Base-by-base conservation (phyloP, 768 basidiomycete species). In the Tulasnella sp. region DNA sequence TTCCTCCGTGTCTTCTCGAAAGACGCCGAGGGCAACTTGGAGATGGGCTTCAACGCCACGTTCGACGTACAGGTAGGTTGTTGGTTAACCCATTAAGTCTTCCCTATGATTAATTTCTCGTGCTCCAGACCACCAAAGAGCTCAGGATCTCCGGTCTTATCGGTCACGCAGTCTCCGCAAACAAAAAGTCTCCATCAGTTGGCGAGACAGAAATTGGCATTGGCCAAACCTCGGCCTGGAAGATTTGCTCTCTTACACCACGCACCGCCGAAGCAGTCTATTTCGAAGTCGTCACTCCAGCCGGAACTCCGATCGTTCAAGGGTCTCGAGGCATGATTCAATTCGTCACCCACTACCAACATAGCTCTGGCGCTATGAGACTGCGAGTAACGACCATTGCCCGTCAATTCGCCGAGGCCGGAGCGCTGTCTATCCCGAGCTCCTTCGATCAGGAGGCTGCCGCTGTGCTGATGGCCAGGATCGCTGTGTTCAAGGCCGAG, bases 201-300 rank as follows among this genome's bases (percentile, higher is more conserved):
- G 98, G 97, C 79, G 98, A 99, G 86, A 99, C 98, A 0, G 98
- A 99, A 84, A 99, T 99, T 79, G 98, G 98, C 83, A 97, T 99
- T 79, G 97, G 96, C 42, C 94, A 96, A 83, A 99, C 98, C 0
- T 98, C 97, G 13, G 97, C 96, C 0, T 99, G 98, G 98, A 98
- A 95, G 85, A 89, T 99, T 81, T 98, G 97, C 86, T 88, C 91
- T 74, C 89, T 99, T 80, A 94, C 90, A 0, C 95, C 95, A 5
- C 91, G 88, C 77, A 95, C 95, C 1, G 91, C 97, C 0, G 89
- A 92, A 72, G 97, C 91, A 39, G 95, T 97, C 46, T 99, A 99
- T 86, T 98, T 99, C 83, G 98, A 99, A 83, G 98, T 99, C 39
- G 98, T 98, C 79, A 96, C 96, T 0, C 96, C 96, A 32, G 96